Evolutionary conservation across 2,329 filamentous ascomycete genomes (phyloP), one percentile per base, ranked within the genome.

Genomic region (Cercospora sesami): DNA sequence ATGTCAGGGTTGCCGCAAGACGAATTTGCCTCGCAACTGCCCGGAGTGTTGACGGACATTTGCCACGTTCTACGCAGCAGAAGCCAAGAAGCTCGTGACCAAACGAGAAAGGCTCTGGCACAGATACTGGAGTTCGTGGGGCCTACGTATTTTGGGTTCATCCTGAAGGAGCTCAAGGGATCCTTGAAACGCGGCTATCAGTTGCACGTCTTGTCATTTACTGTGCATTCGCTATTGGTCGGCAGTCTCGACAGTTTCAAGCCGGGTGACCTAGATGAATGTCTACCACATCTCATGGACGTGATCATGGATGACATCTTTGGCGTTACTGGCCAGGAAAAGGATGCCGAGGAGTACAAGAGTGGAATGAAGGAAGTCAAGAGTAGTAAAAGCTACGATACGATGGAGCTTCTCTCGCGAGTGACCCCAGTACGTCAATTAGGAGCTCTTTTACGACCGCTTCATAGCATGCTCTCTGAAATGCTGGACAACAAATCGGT

Each of bases 271-370:
- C 83, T 99, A 31, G 93, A 99, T 76, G 94, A 97, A 77, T 97
- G 94, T 75, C 83, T 97, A 8, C 82, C 86, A 3, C 86, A 90
- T 10, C 89, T 98, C 53, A 89, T 96, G 57, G 86, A 88, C 1
- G 88, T 99, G 53, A 90, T 98, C 71, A 95, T 99, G 92, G 95
- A 99, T 75, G 96, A 99, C 77, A 95, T 96, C 12, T 99, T 99
- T 76, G 96, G 96, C 31, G 88, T 89, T 5, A 91, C 91, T 36
- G 95, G 95, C 1, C 91, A 97, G 80, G 94, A 99, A 77, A 99
- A 99, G 80, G 95, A 99, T 75, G 94, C 94, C 0, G 93, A 97
- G 74, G 95, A 94, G 63, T 99, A 99, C 78, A 90, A 91, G 65
- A 97, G 89, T 78, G 91, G 94, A 79, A 97, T 96, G 90, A 97